A percentile compares a stretch with the other conserved stretches of the same genome.
These are phyloP conservation scores for Fusarium incarnatum DNA, from an alignment of 2,329 filamentous ascomycete species.

Conservation along the genomic window DNA sequence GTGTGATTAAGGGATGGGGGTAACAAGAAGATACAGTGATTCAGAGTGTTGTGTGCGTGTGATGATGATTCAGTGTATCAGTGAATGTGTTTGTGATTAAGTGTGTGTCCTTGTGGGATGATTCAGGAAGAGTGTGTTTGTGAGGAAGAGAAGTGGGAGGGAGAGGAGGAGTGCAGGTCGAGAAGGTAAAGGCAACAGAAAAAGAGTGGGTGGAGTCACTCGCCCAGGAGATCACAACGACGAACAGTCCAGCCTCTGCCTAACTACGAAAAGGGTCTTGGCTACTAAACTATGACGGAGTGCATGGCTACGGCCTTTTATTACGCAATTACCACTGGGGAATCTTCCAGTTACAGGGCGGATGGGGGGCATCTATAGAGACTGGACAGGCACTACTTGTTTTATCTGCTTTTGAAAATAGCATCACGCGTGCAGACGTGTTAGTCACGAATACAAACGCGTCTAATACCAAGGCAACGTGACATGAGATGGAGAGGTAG, in stretches of 20 bases:
- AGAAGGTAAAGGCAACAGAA: background rate
- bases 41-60: background rate
- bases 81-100: background rate
- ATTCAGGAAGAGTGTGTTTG: background rate
- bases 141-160: background rate
- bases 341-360: constrained; percentile 4
- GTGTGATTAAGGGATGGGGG: background rate
- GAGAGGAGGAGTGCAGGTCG: background rate
- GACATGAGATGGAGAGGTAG: constrained; percentile 1
- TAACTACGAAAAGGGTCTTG: background rate
- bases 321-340: constrained; percentile 1
- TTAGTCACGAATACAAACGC: background rate
- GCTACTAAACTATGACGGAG: background rate
- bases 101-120: background rate
- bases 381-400: constrained; percentile 5
- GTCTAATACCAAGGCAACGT: constrained; percentile 6
- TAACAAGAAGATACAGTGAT: background rate
- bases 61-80: background rate
- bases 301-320: background rate
- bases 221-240: constrained; percentile 1
- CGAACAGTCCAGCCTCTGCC: background rate
- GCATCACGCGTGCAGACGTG: constrained; percentile 8
- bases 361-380: background rate
- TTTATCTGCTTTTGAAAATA: background rate
- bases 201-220: constrained; percentile 4